Base-by-base conservation (phyloP, 768 basidiomycete genomes). In the Fomitopsis pulvina region DNA sequence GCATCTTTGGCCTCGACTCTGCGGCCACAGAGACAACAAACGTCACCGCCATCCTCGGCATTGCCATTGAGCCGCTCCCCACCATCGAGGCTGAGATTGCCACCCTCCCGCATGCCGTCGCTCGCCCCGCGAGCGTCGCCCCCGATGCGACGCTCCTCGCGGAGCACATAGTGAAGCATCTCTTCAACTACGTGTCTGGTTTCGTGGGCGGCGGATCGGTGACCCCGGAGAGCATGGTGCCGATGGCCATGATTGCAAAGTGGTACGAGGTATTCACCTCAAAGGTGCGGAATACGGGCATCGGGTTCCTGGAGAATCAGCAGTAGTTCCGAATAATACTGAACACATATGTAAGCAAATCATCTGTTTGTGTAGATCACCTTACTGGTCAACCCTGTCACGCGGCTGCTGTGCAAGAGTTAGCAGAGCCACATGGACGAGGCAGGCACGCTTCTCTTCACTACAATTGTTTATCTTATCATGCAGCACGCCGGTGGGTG, bases 31-130 rank as follows among this genome's bases (percentile, higher is more conserved):
- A 57, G 0, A 54, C 52, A 12, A 50, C 47, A 20, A 79, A 78
- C 40, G 79, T 85, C 25, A 84, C 80, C 0, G 87, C 87, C 22
- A 75, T 86, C 49, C 78, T 93, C 6, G 92, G 92, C 1, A 70
- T 94, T 50, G 74, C 89, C 11, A 77, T 92, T 63, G 91, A 92
- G 66, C 87, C 89, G 6, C 69, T 92, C 7, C 56, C 71, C 0
- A 65, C 75, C 21, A 83, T 93, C 47, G 70, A 77, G 34, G 61
- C 71, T 0, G 82, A 92, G 56, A 65, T 87, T 27, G 70, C 73
- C 14, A 54, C 65, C 4, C 68, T 81, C 18, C 76, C 77, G 1
- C 60, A 63, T 7, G 50, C 59, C 0, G 58, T 60, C 28, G 50
- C 57, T 12, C 51, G 56, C n/a, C 42, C 41, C 43, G 47, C 45